Evolutionary conservation across 176 grass and related monocot species (phyloP), one percentile per base, ranked within the genome.

Genomic region (Secale cereale): DNA sequence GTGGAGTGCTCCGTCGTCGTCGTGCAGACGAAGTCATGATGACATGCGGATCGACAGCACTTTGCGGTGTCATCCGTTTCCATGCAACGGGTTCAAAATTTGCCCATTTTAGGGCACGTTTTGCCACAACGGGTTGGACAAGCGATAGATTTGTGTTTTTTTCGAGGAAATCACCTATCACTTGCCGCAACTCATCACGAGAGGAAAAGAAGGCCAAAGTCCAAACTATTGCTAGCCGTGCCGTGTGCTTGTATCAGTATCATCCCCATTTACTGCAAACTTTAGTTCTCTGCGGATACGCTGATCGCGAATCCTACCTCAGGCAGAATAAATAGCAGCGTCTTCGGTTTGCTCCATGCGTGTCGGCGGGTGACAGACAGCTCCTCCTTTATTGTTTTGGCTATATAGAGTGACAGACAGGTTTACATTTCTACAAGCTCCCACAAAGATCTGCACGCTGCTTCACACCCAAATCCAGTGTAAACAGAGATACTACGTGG

Each of bases 291-390:
- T 56, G 35, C 50, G 19, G 41, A 54, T 26, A 27, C 25, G 46
- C 61, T 5, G n/a, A 65, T 16, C 57, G 25, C 40, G 56, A n/a
- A 54, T 81, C 85, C 27, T 81, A 70, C 25, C 40, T 41, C 78
- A n/a, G 31, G 52, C 32, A 39, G 59, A 67, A 82, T 37, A 65
- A 67, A 76, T 60, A 33, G 45, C 43, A 30, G n/a, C 8, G 78
- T 77, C 81, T 77, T 43, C 35, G 37, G n/a, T 65, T 82, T 87
- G 56, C 17, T 87, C 45, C 76, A 56, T 66, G 64, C n/a, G n/a
- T n/a, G 67, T 71, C 59, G 48, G 50, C 71, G 63, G 45, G 40
- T 22, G 36, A 5, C 40, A 54, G 13, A 5, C 40, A 54, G 13
- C 43, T 81, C 78, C 22, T 80, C 39, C 41, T 56, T 81, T 70